phyloP scores from a whole-genome alignment of 2,329 filamentous ascomycete species.

The Torrubiellomyces zombiae region DNA sequence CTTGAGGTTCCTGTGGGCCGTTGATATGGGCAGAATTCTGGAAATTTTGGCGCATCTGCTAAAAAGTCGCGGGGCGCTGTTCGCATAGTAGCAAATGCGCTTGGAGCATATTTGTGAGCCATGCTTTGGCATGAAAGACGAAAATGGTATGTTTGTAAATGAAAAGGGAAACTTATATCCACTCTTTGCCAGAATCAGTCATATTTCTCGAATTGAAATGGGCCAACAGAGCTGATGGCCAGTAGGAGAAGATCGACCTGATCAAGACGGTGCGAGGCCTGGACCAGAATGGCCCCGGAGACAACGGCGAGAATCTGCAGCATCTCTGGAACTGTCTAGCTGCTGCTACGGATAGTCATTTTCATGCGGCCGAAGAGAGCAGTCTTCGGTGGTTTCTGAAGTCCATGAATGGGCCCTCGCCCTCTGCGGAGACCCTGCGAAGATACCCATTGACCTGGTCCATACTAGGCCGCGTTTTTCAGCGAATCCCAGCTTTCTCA shows the following conservation, averaged over 20 bases:
- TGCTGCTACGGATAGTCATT: constrained; percentile 21
- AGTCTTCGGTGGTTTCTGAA: constrained; percentile 48
- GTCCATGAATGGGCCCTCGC: constrained; percentile 33
- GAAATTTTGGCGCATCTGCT: constrained; percentile 21
- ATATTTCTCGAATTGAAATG: constrained; percentile 1
- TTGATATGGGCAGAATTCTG: constrained; percentile 26
- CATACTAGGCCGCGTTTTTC: constrained; percentile 43
- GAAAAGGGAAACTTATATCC: too few species aligned
- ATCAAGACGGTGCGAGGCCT: constrained; percentile 37
- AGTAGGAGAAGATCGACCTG: constrained; percentile 21
- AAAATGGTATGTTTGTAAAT: too few species aligned
- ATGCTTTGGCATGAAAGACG: too few species aligned
- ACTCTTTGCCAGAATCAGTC: too few species aligned
- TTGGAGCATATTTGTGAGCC: too few species aligned
- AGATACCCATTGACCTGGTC: constrained; percentile 42
- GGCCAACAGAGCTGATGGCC: too few species aligned
- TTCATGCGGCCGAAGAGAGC: constrained; percentile 38
- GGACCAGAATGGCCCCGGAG: constrained; percentile 31
- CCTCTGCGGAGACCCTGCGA: constrained; percentile 33
- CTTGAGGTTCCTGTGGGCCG: constrained; percentile 8
- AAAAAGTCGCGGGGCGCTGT: too few species aligned
- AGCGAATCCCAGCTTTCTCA: constrained; percentile 50
- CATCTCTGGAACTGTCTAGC: constrained; percentile 32
- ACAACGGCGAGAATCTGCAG: constrained; percentile 28
- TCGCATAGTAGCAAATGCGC: too few species aligned